Evolutionary conservation across 768 basidiomycete species (phyloP), one percentile per base, ranked within the genome.

Genomic region (Boletus bicolor): DNA sequence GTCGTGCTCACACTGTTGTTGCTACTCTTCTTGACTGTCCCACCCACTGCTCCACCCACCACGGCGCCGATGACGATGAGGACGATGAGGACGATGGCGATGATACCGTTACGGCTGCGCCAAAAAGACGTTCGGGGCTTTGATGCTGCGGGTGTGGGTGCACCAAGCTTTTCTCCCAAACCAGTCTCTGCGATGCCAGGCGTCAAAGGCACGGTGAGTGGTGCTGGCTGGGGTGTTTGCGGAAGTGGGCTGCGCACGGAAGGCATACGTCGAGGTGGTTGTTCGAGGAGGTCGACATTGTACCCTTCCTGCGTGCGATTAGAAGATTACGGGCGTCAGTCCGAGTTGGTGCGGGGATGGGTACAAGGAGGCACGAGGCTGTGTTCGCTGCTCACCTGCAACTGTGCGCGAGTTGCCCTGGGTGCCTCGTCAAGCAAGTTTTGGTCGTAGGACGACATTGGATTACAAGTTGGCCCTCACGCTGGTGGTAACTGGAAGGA

Each of bases 41-140:
- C 84, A 21, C 82, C 85, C 1, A 84, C 84, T 0, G 76, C 83
- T 21, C 83, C 85, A 1, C 83, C 85, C 8, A 86, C 76, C 2
- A 80, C 72, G 1, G 77, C 84, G 1, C 70, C 83, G 42, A 85
- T 51, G 49, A 82, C 56, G 30, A 82, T 61, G 41, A 84, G 30
- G 3, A 61, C 66, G 15, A 71, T 60, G 49, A 82, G 41, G 52
- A 68, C 55, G 17, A 80, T 63, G 51, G 68, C 61, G 38, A 81
- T 65, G 7, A 76, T 69, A 8, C 81, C 81, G 17, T 73, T 77
- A 32, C 63, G 76, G 24, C 71, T 80, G 49, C 77, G 75, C 74
- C 79, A 85, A 68, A 82, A 85, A 5, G 81, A 75, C 15, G 48
- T 35, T 17, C 30, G 45, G 8, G 60, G 17, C 34, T 32, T 59